Evolutionary conservation across 2,329 filamentous ascomycete species (phyloP).

Genomic region (Arthrobotrys musiformis): DNA sequence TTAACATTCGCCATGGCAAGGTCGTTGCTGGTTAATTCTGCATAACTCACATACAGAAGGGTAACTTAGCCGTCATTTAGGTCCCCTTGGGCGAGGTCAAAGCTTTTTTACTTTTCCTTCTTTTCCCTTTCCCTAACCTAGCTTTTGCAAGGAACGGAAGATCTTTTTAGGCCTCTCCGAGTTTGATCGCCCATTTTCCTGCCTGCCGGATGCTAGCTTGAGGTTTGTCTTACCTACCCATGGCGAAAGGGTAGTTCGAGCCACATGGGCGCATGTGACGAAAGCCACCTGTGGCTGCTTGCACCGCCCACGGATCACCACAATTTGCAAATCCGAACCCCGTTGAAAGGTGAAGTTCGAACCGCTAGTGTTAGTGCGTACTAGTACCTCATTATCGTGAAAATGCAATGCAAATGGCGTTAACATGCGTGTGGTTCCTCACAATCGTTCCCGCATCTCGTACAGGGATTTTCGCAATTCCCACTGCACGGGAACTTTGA

Average conservation of each 20-base stretch:
- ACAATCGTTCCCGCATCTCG: too few species aligned
- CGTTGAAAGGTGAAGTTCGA: too few species aligned
- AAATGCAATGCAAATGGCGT: too few species aligned
- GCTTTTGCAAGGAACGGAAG: slow-evolving; percentile 19
- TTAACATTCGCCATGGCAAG: not conserved
- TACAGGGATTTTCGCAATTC: too few species aligned
- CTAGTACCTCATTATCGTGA: too few species aligned
- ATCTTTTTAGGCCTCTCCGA: slow-evolving; percentile 39
- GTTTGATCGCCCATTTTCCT: not conserved
- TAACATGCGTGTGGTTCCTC: too few species aligned
- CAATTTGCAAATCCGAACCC: too few species aligned
- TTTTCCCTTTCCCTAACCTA: too few species aligned
- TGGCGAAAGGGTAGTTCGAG: not conserved
- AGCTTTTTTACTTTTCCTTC: slow-evolving; percentile 1
- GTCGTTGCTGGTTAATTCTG: slow-evolving; percentile 13
- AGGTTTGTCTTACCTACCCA: too few species aligned
- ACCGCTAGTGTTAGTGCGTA: too few species aligned
- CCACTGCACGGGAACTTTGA: too few species aligned
- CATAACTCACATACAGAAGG: slow-evolving; percentile 2
- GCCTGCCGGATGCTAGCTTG: not conserved
- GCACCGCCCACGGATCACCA: too few species aligned
- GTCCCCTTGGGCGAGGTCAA: not conserved
- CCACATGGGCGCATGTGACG: not conserved
- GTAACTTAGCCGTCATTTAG: slow-evolving; percentile 18
- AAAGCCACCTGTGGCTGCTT: slow-evolving; percentile 1